A percentile compares a stretch with the other conserved stretches of the same genome.
These are phyloP conservation scores for Singerocomus inundabilis DNA, from an alignment of 1,284 basidiomycete species.

Conservation along the genomic window DNA sequence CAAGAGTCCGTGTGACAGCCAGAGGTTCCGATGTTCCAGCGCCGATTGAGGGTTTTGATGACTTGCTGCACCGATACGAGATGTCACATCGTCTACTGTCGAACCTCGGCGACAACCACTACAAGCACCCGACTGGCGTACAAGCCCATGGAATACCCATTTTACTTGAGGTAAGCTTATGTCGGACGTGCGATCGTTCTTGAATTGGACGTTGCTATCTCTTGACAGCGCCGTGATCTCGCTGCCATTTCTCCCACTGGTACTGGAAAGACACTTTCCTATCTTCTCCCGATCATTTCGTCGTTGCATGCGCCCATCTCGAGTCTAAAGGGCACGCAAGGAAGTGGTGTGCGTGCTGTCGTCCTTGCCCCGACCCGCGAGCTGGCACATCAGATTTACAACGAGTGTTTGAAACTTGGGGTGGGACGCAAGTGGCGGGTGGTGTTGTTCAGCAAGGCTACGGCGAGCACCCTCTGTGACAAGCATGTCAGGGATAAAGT, in stretches of 20 bases:
- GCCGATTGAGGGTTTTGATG: constrained; percentile 57
- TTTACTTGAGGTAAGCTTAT: constrained; percentile 56
- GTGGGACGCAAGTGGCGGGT: constrained; percentile 83
- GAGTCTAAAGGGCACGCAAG: constrained; percentile 44
- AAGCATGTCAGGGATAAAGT: constrained; percentile 70
- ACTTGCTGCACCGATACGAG: constrained; percentile 53
- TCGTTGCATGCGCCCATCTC: constrained; percentile 61
- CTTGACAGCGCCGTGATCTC: constrained; percentile 66
- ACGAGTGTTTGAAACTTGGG: constrained; percentile 84
- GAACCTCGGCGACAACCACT: constrained; percentile 62
- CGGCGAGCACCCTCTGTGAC: constrained; percentile 68
- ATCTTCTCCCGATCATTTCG: constrained; percentile 80
- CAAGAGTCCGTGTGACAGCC: constrained; percentile 60
- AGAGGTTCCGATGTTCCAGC: constrained; percentile 68
- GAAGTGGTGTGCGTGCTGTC: constrained; percentile 71
- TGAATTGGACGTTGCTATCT: too few relatives aligned
- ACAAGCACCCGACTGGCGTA: constrained; percentile 65
- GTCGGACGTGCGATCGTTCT: background rate
- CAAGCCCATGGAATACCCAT: constrained; percentile 76
- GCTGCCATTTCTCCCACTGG: constrained; percentile 93
- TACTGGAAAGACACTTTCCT: constrained; percentile 91
- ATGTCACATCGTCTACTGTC: constrained; percentile 56
- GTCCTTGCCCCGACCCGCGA: constrained; percentile 93
- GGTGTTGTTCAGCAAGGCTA: constrained; percentile 83
- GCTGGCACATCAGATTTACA: constrained; percentile 94